These are phyloP conservation scores for Bullera alba DNA, from an alignment of 768 basidiomycete species.

Conservation along the genomic window DNA sequence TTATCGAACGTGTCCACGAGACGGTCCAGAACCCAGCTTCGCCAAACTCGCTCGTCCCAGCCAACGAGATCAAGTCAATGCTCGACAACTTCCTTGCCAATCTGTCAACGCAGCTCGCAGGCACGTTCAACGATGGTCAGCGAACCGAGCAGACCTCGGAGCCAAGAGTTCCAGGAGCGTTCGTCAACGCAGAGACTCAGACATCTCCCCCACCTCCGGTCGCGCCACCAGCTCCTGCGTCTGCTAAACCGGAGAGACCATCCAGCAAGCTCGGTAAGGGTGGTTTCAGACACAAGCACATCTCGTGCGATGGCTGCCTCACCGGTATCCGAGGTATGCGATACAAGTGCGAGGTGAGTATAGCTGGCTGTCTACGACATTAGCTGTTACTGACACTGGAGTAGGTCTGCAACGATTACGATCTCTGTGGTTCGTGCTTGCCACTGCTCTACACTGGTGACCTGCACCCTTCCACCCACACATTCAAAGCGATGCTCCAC, in stretches of 20 bases:
- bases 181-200: slow-evolving; percentile 13
- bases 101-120: slow-evolving; percentile 37
- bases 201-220: not conserved
- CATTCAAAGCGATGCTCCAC: slow-evolving; percentile 42
- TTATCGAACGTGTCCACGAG: slow-evolving; percentile 25
- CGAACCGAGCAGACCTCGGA: slow-evolving; percentile 11
- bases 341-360: slow-evolving; percentile 42
- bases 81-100: slow-evolving; percentile 41
- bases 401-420: slow-evolving; percentile 39
- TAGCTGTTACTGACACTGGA: not conserved
- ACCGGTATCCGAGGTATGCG: slow-evolving; percentile 35
- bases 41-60: slow-evolving; percentile 16
- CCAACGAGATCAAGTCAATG: slow-evolving; percentile 30
- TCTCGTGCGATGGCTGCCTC: slow-evolving; percentile 31
- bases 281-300: slow-evolving; percentile 31
- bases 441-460: slow-evolving; percentile 34
- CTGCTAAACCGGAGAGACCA: slow-evolving; percentile 1
- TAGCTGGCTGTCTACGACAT: not conserved
- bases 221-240: slow-evolving; percentile 7
- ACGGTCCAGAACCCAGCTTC: slow-evolving; percentile 10
- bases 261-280: slow-evolving; percentile 21
- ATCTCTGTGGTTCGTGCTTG: slow-evolving; percentile 41
- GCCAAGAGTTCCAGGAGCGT: slow-evolving; percentile 35
- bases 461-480: slow-evolving; percentile 33
- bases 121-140: slow-evolving; percentile 20